Base-by-base conservation (phyloP, 805 yeast species). In the Spathaspora boniae region DNA sequence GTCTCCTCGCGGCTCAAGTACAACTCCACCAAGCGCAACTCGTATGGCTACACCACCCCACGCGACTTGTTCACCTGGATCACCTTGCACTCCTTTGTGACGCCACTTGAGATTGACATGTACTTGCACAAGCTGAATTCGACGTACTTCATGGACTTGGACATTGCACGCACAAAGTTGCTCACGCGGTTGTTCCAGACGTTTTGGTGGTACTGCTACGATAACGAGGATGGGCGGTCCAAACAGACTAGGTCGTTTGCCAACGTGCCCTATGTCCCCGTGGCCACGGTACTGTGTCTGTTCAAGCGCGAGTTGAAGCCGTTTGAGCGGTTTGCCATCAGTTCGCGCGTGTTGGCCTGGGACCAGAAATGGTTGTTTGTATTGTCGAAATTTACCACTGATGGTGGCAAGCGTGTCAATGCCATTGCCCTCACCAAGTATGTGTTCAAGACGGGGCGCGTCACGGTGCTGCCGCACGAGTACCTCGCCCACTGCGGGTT, bases 41-140 rank as follows among this genome's bases (percentile, higher is more conserved):
- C 69, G 7, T 59, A 52, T 36, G 69, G 65, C 9, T 45, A 56
- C 26, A 54, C 57, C 26, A 53, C 43, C 28, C 38, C 45, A 41
- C 16, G 56, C 46, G 50, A 62, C 26, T 45, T 68, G n/a, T 80
- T 80, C 53, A 62, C 66, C 9, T 65, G 72, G 29, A 51, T 65
- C 1, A 47, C 54, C 9, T 65, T 65, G 44, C 44, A 55, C 16
- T 73, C 88, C 0, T 76, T 75, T 41, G 84, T 83, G 19, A 80
- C 91, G 1, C 78, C 84, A 6, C 60, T 84, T 50, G 97, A 89
- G 53, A 79, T 86, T 52, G 97, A 89, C 58, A 74, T 85, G 65
- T 86, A 86, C 52, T 49, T 87, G 31, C 98, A 89, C 65, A 91
- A 89, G 63, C 78, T 83, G 38, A 91, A 91, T 56, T 79, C 91